phyloP scores from a whole-genome alignment of 352 stramenopile genomes.

The Phytophthora sp. region DNA sequence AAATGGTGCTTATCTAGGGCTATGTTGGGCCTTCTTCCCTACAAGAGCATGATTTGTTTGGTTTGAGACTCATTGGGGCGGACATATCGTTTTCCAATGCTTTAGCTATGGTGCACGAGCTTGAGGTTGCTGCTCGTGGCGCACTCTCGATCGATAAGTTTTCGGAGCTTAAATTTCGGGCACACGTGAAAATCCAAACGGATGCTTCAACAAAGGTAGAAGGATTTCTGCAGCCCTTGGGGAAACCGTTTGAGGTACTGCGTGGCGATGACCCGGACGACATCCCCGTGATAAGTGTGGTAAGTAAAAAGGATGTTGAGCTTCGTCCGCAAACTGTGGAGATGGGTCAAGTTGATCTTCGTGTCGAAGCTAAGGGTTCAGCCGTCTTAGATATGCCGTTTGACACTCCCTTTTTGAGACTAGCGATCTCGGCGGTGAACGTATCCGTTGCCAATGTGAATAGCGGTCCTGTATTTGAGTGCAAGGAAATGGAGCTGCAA shows the following conservation, averaged over 20 bases:
- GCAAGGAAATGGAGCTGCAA: slow-evolving; percentile 49
- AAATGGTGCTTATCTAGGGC: slow-evolving; percentile 27
- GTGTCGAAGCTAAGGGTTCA: slow-evolving; percentile 38
- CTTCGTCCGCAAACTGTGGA: slow-evolving; percentile 54
- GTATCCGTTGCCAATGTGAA: slow-evolving; percentile 50
- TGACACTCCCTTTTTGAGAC: slow-evolving; percentile 53
- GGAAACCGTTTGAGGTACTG: slow-evolving; percentile 11
- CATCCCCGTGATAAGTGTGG: slow-evolving; percentile 33
- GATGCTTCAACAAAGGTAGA: slow-evolving; percentile 39
- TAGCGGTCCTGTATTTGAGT: slow-evolving; percentile 51
- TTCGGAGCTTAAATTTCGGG: slow-evolving; percentile 68
- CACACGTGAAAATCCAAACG: slow-evolving; percentile 37
- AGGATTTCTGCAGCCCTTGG: slow-evolving; percentile 52
- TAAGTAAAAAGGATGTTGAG: slow-evolving; percentile 46
- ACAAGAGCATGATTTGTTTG: slow-evolving; percentile 46
- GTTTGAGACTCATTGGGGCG: slow-evolving; percentile 34
- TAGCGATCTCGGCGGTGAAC: slow-evolving; percentile 54
- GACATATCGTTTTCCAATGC: slow-evolving; percentile 63
- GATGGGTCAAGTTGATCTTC: slow-evolving; percentile 45
- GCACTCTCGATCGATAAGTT: slow-evolving; percentile 66
- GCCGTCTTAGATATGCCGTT: slow-evolving; percentile 61
- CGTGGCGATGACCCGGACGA: slow-evolving; percentile 6
- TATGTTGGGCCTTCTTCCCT: slow-evolving; percentile 58
- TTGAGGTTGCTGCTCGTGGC: slow-evolving; percentile 39
- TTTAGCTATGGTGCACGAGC: slow-evolving; percentile 43